A percentile compares a stretch with the other conserved stretches of the same genome.
phyloP scores from a whole-genome alignment of 2,329 filamentous ascomycete genomes.

The Phoma sp. region DNA sequence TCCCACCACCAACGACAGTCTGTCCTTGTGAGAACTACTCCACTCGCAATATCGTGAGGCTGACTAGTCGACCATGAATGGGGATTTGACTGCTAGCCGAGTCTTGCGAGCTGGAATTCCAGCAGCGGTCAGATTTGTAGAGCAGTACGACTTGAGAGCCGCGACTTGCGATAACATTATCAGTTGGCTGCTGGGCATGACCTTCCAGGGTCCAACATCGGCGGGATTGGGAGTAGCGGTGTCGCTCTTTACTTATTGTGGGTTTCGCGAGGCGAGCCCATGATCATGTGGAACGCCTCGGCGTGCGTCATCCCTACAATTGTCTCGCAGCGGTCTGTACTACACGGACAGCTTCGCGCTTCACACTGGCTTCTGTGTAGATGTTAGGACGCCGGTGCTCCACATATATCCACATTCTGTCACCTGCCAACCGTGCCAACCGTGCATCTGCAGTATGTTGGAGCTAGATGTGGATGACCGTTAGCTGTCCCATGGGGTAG shows the following conservation, averaged over 20 bases:
- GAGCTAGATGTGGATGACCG: slow-evolving; percentile 10
- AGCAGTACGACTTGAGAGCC: neutral
- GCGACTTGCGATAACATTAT: slow-evolving; percentile 17
- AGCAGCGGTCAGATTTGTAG: slow-evolving; percentile 7
- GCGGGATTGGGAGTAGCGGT: slow-evolving; percentile 8
- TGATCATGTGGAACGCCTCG: slow-evolving; percentile 2
- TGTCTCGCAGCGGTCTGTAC: slow-evolving; percentile 3
- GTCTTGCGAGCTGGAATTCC: neutral
- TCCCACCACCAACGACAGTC: neutral
- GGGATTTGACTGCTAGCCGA: neutral
- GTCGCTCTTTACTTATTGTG: slow-evolving; percentile 16
- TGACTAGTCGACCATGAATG: neutral
- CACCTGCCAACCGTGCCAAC: slow-evolving; percentile 31
- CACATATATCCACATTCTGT: slow-evolving; percentile 28
- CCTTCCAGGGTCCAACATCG: slow-evolving; percentile 7
- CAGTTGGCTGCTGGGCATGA: slow-evolving; percentile 8
- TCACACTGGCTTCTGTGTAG: slow-evolving; percentile 12
- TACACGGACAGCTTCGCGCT: slow-evolving; percentile 6
- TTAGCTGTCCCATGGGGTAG: slow-evolving; percentile 12
- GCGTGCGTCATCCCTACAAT: slow-evolving; percentile 14
- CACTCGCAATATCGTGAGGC: neutral
- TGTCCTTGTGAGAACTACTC: neutral
- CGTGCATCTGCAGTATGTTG: slow-evolving; percentile 21
- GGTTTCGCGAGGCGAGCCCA: neutral
- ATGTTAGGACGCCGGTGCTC: slow-evolving; percentile 2